Percentiles rank a stretch among this genome's conserved stretches.
phyloP scores from a whole-genome alignment of 352 stramenopile species.

The Phytophthora tubulina region DNA sequence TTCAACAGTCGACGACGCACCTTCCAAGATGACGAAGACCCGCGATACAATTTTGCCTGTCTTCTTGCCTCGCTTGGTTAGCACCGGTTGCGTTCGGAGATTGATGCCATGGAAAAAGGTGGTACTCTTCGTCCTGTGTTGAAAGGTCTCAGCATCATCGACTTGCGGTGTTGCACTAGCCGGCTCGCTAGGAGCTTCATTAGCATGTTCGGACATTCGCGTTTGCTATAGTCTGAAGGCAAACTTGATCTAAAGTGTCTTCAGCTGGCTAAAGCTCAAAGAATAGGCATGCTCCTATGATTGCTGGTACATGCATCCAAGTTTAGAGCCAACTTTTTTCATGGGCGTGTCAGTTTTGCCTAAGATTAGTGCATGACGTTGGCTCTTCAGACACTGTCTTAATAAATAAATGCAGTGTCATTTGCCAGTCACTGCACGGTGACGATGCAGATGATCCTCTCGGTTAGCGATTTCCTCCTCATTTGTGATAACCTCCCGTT shows the following conservation, averaged over 20 bases:
- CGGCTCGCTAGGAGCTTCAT: constrained; percentile 4
- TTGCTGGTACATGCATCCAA: constrained; percentile 1
- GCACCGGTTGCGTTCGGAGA: constrained; percentile 67
- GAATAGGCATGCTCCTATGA: constrained; percentile 18
- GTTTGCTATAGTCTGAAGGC: not conserved
- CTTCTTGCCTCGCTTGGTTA: constrained; percentile 81
- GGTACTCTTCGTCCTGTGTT: constrained; percentile 12
- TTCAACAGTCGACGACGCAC: constrained; percentile 29
- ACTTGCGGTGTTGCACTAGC: not conserved
- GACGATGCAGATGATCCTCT: no score
- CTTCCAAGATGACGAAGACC: constrained; percentile 82
- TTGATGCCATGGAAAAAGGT: constrained; percentile 72
- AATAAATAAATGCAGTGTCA: no score
- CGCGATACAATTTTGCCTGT: constrained; percentile 73
- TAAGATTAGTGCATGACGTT: constrained; percentile 28
- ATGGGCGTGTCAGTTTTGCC: constrained; percentile 1
- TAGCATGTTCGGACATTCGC: constrained; percentile 22
- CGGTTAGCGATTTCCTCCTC: no score
- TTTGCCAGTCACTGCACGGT: no score
- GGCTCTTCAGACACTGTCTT: not conserved
- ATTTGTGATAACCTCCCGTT: no score
- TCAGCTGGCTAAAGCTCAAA: not conserved
- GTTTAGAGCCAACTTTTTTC: constrained; percentile 26
- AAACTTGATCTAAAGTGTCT: constrained; percentile 20
- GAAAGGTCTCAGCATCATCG: constrained; percentile 17